phyloP scores from a whole-genome alignment of 1,139 yeast species.

The Geotrichum aggregatum region DNA sequence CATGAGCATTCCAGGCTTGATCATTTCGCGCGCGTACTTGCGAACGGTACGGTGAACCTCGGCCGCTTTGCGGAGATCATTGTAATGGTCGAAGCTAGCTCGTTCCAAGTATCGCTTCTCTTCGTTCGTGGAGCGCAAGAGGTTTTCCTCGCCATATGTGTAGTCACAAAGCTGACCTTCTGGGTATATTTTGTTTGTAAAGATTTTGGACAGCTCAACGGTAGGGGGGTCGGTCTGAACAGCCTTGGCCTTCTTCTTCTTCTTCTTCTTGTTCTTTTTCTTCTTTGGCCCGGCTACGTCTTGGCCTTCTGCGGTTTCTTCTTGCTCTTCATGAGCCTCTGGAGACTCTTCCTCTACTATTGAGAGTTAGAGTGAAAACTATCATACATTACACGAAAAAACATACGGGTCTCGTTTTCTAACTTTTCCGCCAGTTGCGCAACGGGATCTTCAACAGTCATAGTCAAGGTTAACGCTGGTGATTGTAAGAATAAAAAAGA shows the following conservation, averaged over 20 bases:
- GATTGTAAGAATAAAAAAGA: not conserved
- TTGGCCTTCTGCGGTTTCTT: constrained; percentile 2
- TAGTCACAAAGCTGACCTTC: constrained; percentile 41
- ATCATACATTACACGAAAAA: not conserved
- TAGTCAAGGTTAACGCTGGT: not conserved
- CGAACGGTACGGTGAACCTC: constrained; percentile 93
- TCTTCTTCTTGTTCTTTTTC: constrained; percentile 18
- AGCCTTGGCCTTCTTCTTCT: constrained; percentile 20
- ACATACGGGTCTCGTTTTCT: constrained; percentile 9
- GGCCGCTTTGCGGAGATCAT: constrained; percentile 91
- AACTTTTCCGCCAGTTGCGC: constrained; percentile 7
- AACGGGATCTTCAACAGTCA: constrained; percentile 6
- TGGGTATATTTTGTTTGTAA: constrained; percentile 17
- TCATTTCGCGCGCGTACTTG: constrained; percentile 64
- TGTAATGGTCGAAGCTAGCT: constrained; percentile 57
- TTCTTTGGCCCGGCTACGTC: constrained; percentile 12
- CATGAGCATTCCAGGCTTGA: constrained; percentile 91
- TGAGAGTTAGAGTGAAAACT: not conserved
- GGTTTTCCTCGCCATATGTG: constrained; percentile 64
- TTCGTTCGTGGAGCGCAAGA: constrained; percentile 76
- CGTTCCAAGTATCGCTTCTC: constrained; percentile 78
- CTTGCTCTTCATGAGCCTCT: not conserved
- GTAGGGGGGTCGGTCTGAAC: constrained; percentile 22
- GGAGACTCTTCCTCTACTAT: not conserved
- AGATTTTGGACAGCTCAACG: constrained; percentile 17